These are phyloP conservation scores for Nepenthes mirabilis DNA, from an alignment of 148 eudicot species.

Conservation along the genomic window DNA sequence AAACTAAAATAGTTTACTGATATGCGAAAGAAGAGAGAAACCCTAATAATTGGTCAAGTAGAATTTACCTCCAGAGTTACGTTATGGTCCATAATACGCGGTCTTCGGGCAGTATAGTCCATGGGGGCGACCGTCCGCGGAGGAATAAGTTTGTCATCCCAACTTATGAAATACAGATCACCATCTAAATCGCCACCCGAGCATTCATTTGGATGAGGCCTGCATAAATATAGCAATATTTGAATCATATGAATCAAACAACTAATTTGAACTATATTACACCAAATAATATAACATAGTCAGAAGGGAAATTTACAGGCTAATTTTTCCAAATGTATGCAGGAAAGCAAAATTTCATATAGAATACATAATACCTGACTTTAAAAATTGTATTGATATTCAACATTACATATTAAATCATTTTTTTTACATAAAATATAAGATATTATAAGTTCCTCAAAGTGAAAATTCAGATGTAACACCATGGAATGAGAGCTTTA, in stretches of 20 bases:
- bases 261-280: no score
- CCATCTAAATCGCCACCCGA: slow-evolving; percentile 99
- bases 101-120: slow-evolving; percentile 86
- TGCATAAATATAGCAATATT: slow-evolving; percentile 13
- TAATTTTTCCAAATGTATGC: no score
- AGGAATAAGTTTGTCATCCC: slow-evolving; percentile 77
- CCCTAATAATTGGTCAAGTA: not conserved
- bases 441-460: no score
- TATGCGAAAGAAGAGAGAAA: not conserved
- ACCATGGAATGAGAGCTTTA: no score
- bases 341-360: no score
- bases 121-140: slow-evolving; percentile 62
- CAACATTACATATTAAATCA: no score
- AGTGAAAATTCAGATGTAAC: no score
- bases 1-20: not conserved
- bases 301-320: not conserved
- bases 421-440: no score
- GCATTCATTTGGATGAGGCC: slow-evolving; percentile 99
- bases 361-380: no score
- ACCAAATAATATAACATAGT: not conserved
- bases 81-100: slow-evolving; percentile 90
- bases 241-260: no score
- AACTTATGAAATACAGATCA: slow-evolving; percentile 79
- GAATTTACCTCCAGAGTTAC: slow-evolving; percentile 64
- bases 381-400: no score